A percentile compares a stretch with the other conserved stretches of the same genome.
Evolutionary conservation across 306 rosid species (phyloP).

Genomic region (Rosa chinensis): DNA sequence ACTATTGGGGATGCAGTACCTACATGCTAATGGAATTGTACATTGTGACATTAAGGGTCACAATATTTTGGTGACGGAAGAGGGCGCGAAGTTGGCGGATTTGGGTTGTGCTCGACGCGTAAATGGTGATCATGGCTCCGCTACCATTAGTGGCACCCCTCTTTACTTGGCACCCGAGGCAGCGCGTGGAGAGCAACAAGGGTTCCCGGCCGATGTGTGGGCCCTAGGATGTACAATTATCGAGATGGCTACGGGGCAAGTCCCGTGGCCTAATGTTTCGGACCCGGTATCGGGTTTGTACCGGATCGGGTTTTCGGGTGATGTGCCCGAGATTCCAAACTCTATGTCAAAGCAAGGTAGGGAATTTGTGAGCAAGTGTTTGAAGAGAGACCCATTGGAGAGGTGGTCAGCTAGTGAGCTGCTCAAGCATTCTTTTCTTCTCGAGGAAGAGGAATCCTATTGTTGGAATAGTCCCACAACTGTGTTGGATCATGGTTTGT

Average conservation of each 20-base stretch:
- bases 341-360: constrained; percentile 59
- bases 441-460: constrained; percentile 8
- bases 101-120: constrained; percentile 70
- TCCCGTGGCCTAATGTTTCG: constrained; percentile 49
- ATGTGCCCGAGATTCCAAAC: constrained; percentile 59
- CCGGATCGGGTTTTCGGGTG: constrained; percentile 56
- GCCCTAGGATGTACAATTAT: constrained; percentile 78
- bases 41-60: constrained; percentile 85
- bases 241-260: constrained; percentile 77
- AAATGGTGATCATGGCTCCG: constrained; percentile 5
- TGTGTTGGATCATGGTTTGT: constrained; percentile 51
- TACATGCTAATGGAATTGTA: constrained; percentile 69
- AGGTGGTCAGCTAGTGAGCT: constrained; percentile 74
- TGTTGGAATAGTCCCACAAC: constrained; percentile 50
- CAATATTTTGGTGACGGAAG: constrained; percentile 58
- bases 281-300: constrained; percentile 64
- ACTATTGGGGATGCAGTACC: constrained; percentile 52
- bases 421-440: constrained; percentile 60
- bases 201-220: constrained; percentile 83
- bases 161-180: constrained; percentile 93
- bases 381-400: constrained; percentile 50
- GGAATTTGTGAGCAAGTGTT: constrained; percentile 73
- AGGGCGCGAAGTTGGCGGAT: constrained; percentile 71
- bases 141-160: constrained; percentile 62
- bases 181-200: constrained; percentile 86